phyloP scores from a whole-genome alignment of 768 basidiomycete genomes.

The Russula compacta region DNA sequence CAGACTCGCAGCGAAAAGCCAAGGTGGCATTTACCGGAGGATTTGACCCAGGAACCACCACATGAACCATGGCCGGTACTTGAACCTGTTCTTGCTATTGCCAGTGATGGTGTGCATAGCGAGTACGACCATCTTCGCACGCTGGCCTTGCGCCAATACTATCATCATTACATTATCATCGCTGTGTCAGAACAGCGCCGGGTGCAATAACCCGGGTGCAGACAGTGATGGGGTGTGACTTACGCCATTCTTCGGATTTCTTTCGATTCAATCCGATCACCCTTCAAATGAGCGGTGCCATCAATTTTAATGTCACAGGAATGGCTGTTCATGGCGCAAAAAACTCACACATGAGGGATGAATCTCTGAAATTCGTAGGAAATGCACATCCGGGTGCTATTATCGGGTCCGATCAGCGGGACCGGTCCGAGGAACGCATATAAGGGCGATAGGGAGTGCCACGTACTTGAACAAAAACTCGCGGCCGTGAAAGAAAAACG shows the following conservation, averaged over 20 bases:
- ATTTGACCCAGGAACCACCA: constrained; percentile 72
- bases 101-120: constrained; percentile 53
- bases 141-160: constrained; percentile 22
- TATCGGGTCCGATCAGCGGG: constrained; percentile 14
- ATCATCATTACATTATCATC: not conserved
- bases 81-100: constrained; percentile 33
- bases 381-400: constrained; percentile 60
- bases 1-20: not conserved
- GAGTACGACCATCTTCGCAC: constrained; percentile 47
- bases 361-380: constrained; percentile 60
- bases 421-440: not conserved
- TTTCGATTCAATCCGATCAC: constrained; percentile 28
- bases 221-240: constrained; percentile 21
- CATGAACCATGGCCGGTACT: constrained; percentile 51
- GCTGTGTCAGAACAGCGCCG: constrained; percentile 1
- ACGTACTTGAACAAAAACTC: constrained; percentile 74
- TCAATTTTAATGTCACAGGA: constrained; percentile 30
- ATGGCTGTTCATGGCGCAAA: constrained; percentile 5
- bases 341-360: constrained; percentile 49
- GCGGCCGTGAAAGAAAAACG: constrained; percentile 59
- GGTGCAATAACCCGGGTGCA: constrained; percentile 14
- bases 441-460: not conserved
- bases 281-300: constrained; percentile 30
- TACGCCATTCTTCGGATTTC: constrained; percentile 64
- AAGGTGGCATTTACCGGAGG: constrained; percentile 32